A percentile compares a stretch with the other conserved stretches of the same genome.
Evolutionary conservation across 306 rosid genomes (phyloP).

Genomic region (Sphenostylis stenocarpa): DNA sequence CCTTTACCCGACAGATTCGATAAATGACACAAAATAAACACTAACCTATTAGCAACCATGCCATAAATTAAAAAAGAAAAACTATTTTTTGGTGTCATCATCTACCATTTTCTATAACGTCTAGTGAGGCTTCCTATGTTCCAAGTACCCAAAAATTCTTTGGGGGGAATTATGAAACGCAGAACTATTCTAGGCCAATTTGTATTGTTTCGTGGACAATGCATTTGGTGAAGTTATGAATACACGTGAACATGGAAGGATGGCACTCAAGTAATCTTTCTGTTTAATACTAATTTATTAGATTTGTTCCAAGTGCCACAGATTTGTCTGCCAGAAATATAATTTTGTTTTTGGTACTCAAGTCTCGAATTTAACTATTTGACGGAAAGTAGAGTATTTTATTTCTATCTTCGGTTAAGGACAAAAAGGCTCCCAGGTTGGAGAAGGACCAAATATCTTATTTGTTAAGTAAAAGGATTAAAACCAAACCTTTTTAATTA

Average conservation of each 20-base stretch:
- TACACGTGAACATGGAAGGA: constrained; percentile 39
- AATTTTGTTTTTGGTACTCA: not conserved
- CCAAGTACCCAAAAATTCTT: constrained; percentile 52
- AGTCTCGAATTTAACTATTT: not conserved
- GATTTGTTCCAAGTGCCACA: constrained; percentile 8
- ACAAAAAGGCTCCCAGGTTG: not conserved
- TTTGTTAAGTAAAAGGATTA: not conserved
- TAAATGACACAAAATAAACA: constrained; percentile 23
- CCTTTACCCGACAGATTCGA: constrained; percentile 36
- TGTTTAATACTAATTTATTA: constrained; percentile 4
- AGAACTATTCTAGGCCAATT: constrained; percentile 30
- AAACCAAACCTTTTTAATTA: not conserved
- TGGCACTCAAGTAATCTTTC: constrained; percentile 20
- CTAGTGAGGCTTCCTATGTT: constrained; percentile 34
- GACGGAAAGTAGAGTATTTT: not conserved
- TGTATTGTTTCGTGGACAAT: constrained; percentile 16
- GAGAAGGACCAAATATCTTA: not conserved
- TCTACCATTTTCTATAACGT: constrained; percentile 24
- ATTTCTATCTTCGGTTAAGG: not conserved
- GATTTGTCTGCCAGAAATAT: constrained; percentile 10
- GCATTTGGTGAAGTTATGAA: constrained; percentile 32
- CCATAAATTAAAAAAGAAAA: constrained; percentile 3
- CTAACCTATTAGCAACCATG: not conserved
- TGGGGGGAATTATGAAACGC: constrained; percentile 39
- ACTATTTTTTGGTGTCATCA: constrained; percentile 15